Base-by-base conservation (phyloP, 2,329 filamentous ascomycete species). In the Nectriaceae sp. region DNA sequence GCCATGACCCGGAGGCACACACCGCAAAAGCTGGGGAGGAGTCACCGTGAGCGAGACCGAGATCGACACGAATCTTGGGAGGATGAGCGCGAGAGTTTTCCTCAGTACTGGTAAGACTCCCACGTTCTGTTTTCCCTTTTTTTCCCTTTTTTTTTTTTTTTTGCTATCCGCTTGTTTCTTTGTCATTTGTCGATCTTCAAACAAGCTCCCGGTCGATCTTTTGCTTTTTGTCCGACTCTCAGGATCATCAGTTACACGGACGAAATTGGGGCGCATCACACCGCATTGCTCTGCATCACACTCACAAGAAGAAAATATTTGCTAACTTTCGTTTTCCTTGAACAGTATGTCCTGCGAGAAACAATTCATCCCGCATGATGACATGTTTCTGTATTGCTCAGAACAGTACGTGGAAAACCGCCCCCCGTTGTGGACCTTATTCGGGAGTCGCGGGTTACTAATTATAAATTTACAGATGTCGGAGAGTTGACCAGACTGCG, bases 311-410 rank as follows among this genome's bases (percentile, higher is more conserved):
- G 33, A 42, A 52, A 42, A n/a, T 40, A 33, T 42, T 55, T 43
- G 52, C 58, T 63, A 52, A 66, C 53, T 11, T 45, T 47, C 18
- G 31, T 38, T 49, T 46, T 26, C 47, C 26, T 18, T 6, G 10
- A 18, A 50, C 59, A 86, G 83, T 68, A 85, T 85, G 82, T 79
- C 76, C 10, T 86, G 83, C 66, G 83, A 85, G 65, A 85, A 85
- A 69, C 82, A 85, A 68, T 85, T 85, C 64, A 67, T 83, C 20
- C 76, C 81, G 42, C 72, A 76, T 35, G 78, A 82, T 61, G 80
- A 80, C 57, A 78, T 74, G 53, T 74, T 75, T 52, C 66, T 85
- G 37, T 86, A 85, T 70, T 86, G 83, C 67, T 85, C 83, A 31
- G 81, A 85, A 62, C 69, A 73, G 80, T 84, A 75, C 70, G 81